Base-by-base conservation (phyloP, 2,329 filamentous ascomycete species). In the Metarhizium brunneum region DNA sequence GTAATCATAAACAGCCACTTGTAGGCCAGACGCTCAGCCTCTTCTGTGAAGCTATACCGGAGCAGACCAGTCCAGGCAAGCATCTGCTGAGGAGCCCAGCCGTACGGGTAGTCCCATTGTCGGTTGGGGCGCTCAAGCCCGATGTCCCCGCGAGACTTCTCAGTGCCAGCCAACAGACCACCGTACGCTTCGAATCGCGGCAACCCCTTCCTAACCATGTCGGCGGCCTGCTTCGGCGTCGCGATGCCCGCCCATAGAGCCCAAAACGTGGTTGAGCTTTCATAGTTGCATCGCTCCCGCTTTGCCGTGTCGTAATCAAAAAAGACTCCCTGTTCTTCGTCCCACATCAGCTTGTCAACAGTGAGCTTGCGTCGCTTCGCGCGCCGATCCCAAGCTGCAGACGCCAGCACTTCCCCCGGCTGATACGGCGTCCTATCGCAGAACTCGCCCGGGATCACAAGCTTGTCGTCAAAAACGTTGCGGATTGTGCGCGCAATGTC, bases 1-100 rank as follows among this genome's bases (percentile, higher is more conserved):
- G 90, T 96, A 65, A 96, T 91, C 92, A 97, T 97, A 70, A 92
- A 95, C 54, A 96, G 75, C 94, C 94, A 99, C 71, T 94, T 91
- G 73, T 99, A 99, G 0, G 90, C 88, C 60, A 99, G 74, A 38
- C 91, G 80, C 73, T 96, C 88, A 2, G 91, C 91, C 59, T 96
- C 92, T 29, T 92, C 88, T 32, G 87, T 85, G 68, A 95, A 97
- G 54, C 92, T 91, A 68, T 97, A 99, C 18, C 92, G 86, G 65
- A 91, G 82, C 57, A 99, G 76, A 2, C 92, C 94, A 1, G 90
- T 92, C 94, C 94, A 99, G 1, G 94, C 92, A 47, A 99, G 83
- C 75, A 99, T 97, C 76, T 99, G 94, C 76, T 99, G 94, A 36
- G 94, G 94, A 55, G 94, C 94, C 94, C 94, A 99, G 57, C 94